These are phyloP conservation scores for Ceratobasidium sp. DNA, from an alignment of 1,284 basidiomycete species.

Conservation along the genomic window DNA sequence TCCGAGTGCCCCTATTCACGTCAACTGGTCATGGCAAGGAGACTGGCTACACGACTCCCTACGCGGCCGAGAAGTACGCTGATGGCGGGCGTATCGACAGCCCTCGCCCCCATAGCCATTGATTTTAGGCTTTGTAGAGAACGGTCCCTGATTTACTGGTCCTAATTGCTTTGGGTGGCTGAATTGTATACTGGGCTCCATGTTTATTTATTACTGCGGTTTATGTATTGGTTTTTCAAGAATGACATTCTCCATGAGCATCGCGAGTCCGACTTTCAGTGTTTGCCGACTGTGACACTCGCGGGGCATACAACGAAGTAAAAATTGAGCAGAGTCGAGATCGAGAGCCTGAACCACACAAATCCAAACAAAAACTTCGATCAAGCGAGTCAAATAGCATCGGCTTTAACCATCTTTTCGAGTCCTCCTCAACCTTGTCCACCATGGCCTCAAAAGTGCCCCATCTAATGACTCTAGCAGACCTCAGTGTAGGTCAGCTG, in stretches of 20 bases:
- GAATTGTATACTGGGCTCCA: not conserved
- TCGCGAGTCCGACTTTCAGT: no score
- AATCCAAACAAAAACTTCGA: not conserved
- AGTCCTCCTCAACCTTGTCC: conserved; percentile 3
- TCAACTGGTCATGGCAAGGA: conserved; percentile 30
- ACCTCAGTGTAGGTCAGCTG: conserved; percentile 79
- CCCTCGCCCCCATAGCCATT: conserved; percentile 29
- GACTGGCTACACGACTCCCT: conserved; percentile 4
- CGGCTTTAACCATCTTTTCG: conserved; percentile 15
- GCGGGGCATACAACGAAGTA: no score
- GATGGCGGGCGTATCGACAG: conserved; percentile 40
- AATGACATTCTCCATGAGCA: conserved; percentile 9
- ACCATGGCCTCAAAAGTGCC: conserved; percentile 55
- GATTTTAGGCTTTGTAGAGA: not conserved
- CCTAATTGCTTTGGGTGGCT: not conserved
- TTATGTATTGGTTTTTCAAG: conserved; percentile 3
- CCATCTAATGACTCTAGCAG: conserved; percentile 86
- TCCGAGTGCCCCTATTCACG: conserved; percentile 11
- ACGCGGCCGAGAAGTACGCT: conserved; percentile 22
- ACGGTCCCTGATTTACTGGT: not conserved
- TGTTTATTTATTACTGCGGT: conserved; percentile 18
- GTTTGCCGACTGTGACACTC: no score
- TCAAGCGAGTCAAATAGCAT: conserved; percentile 18
- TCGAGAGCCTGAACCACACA: not conserved
- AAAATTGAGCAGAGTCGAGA: no score